Base-by-base conservation (phyloP, 495 filamentous ascomycete species). In the Aspergillus egyptiacus region DNA sequence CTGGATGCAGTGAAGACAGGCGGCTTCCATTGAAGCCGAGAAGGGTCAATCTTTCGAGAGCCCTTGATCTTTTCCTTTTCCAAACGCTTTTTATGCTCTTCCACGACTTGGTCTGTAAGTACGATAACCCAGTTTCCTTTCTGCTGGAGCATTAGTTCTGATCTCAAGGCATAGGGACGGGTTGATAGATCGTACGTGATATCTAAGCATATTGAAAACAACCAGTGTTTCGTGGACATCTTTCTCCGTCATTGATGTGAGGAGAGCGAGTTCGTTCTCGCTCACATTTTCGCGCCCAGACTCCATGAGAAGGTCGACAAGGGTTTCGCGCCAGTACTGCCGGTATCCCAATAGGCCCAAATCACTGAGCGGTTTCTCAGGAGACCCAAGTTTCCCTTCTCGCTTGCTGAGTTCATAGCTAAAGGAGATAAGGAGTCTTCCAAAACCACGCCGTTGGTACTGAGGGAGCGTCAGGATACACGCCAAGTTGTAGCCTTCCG, bases 391-490 rank as follows among this genome's bases (percentile, higher is more conserved):
- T 65, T 95, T 96, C 53, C 82, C 83, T 68, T 98, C 94, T 36
- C 93, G 86, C 65, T 91, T 95, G 62, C 87, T 91, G 3, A 98
- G 84, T 65, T 96, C 91, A 72, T 98, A 98, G 14, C 89, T 95
- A 76, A 98, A 97, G 28, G 91, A 88, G 64, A 98, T 98, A 31
- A 98, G 77, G 4, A 97, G 75, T 51, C 87, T 83, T 33, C 93
- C 94, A 58, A 89, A 97, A 0, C 93, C 93, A 48, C 91, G 91
- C 13, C 93, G 81, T 60, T 98, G 93, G 56, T 91, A 96, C 58
- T 97, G 94, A 0, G 93, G 93, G 0, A 98, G 75, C 0, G 94
- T 97, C 51, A 97, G 72, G 66, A 98, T 98, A 76, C 93, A 98
- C 13, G 93, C 94, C 15, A 98, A 81, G 67, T 98, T 98, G 72